Base-by-base conservation (phyloP, 257 asterid species). In the Solanum sejunctum region DNA sequence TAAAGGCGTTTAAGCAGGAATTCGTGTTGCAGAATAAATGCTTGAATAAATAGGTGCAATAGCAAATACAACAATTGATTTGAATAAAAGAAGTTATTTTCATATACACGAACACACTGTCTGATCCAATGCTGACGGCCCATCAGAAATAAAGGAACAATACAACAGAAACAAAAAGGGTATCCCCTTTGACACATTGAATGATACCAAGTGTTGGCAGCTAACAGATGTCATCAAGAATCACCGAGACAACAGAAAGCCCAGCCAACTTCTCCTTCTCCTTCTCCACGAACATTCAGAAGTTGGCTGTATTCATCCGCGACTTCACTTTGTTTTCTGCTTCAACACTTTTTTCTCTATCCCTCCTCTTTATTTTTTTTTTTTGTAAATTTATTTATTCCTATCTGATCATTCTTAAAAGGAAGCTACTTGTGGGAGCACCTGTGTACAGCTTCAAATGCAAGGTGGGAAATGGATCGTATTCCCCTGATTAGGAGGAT, bases 401-500 rank as follows among this genome's bases (percentile, higher is more conserved):
- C 55, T 61, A 69, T 6, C 20, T 26, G 56, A 72, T 43, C n/a
- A 72, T 72, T 73, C 43, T 21, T 73, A 21, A 73, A 47, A 4
- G 43, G 81, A 47, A 21, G 60, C 81, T 73, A 73, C 81, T 7
- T n/a, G 58, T 13, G 26, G 20, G 56, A 71, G 32, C 80, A 43
- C 23, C 77, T 36, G 75, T 67, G 49, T 67, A 67, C 75, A 67
- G 3, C 55, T 71, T 71, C 80, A 43, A 43, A 73, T 73, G 47
- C 81, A 73, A 45, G 80, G 81, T 13, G 36, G 80, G 80, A 56
- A 72, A 72, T 43, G 56, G 11, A 72, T 45, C 45, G 55, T 72
- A 49, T 23, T 49, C 82, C 23, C 21, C 61, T 49, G 21, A 13
- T 81, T 81, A 81, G 75, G 84, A 83, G 85, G 92, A 73, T 82